A percentile compares a stretch with the other conserved stretches of the same genome.
Evolutionary conservation across 2,329 filamentous ascomycete species (phyloP).

Genomic region (Aspergillus tamarii): DNA sequence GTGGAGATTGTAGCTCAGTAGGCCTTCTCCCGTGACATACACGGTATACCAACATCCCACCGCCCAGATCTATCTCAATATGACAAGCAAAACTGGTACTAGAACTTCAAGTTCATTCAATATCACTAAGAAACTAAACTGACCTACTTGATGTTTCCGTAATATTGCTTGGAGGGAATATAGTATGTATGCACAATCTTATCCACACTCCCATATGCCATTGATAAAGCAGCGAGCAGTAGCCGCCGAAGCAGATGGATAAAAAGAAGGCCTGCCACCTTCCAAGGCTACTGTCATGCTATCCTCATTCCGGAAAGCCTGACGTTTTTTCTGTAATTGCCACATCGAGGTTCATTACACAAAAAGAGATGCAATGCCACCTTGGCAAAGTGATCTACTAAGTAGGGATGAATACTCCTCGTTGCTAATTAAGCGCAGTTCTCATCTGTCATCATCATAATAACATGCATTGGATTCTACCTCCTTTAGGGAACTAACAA

Average conservation of each 20-base stretch:
- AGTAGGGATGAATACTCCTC: neutral
- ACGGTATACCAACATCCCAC: neutral
- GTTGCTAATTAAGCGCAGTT: neutral
- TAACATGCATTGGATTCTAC: neutral
- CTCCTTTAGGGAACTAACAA: neutral
- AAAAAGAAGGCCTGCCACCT: neutral
- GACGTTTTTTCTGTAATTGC: neutral
- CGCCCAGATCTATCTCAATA: neutral
- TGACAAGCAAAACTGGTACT: neutral
- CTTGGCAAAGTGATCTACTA: neutral
- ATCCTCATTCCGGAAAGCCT: neutral
- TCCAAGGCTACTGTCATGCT: neutral
- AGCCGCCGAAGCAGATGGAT: neutral
- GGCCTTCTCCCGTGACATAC: neutral
- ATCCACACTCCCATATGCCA: neutral
- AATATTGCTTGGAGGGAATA: neutral
- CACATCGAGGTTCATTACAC: neutral
- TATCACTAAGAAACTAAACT: neutral
- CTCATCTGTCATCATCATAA: no score
- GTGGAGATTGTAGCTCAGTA: neutral
- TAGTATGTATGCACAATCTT: neutral
- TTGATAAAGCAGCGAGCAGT: neutral
- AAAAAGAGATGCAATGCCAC: neutral
- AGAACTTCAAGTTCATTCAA: neutral
- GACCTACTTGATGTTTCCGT: neutral